Evolutionary conservation across 768 basidiomycete genomes (phyloP).

Genomic region (Rhodotorula graminis): DNA sequence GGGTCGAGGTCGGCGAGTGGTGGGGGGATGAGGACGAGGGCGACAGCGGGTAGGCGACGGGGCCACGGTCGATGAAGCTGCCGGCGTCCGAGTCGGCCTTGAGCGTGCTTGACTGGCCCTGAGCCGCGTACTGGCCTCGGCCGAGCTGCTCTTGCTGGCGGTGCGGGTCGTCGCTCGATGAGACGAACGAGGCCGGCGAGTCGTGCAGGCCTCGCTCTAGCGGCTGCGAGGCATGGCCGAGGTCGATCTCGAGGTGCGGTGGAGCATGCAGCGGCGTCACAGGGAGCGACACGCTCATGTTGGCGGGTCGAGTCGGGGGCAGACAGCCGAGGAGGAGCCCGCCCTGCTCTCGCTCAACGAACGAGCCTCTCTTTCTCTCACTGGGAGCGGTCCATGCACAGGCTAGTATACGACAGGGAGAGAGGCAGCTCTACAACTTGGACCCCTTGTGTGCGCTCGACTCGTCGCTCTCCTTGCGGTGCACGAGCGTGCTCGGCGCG

Average conservation of each 20-base stretch:
- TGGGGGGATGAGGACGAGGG: too few species aligned
- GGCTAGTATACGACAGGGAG: background rate
- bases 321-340: too few species aligned
- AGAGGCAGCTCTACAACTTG: conserved; percentile 10
- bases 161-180: background rate
- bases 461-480: conserved; percentile 8
- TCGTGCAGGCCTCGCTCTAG: background rate
- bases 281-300: background rate
- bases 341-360: too few species aligned
- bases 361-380: too few species aligned
- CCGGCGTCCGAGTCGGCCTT: background rate
- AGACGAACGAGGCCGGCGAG: background rate
- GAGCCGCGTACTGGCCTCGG: too few species aligned
- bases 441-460: conserved; percentile 9
- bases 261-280: background rate
- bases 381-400: too few species aligned
- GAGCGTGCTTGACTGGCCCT: background rate
- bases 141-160: too few species aligned
- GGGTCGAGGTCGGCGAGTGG: too few species aligned
- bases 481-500: conserved; percentile 36
- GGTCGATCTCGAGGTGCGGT: background rate
- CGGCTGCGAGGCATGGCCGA: background rate
- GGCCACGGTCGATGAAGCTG: background rate
- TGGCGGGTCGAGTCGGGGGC: background rate
- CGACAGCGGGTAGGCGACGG: background rate